phyloP scores from a whole-genome alignment of 371 early-diverging fungal species.

The Haplosporangium sp. region DNA sequence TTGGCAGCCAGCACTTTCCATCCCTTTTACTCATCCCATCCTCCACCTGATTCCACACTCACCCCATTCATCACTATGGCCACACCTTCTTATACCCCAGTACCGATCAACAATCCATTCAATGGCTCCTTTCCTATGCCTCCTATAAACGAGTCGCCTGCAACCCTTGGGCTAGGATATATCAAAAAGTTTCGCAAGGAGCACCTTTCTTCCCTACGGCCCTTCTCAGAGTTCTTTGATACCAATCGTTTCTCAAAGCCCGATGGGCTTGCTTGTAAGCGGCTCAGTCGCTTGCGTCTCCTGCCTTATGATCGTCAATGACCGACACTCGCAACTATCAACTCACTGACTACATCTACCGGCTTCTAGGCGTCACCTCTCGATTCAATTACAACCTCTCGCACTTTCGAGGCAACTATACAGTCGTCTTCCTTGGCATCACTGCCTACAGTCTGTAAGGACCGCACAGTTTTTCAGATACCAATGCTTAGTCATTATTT shows the following conservation, averaged over 20 bases:
- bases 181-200: slow-evolving; percentile 50
- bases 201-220: slow-evolving; percentile 57
- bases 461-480: neutral
- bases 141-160: slow-evolving; percentile 21
- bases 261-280: slow-evolving; percentile 65
- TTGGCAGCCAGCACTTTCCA: neutral
- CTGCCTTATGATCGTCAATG: neutral
- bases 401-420: slow-evolving; percentile 74
- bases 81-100: slow-evolving; percentile 30
- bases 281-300: neutral
- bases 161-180: slow-evolving; percentile 35
- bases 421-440: slow-evolving; percentile 65
- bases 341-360: neutral
- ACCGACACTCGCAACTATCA: neutral
- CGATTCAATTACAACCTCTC: slow-evolving; percentile 67
- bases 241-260: slow-evolving; percentile 69
- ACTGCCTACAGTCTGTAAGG: slow-evolving; percentile 73
- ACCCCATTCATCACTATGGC: slow-evolving; percentile 11
- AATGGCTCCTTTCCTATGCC: slow-evolving; percentile 22
- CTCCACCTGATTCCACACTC: neutral
- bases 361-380: slow-evolving; percentile 36
- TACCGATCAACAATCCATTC: slow-evolving; percentile 21
- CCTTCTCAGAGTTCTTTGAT: slow-evolving; percentile 71
- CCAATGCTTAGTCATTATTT: neutral
- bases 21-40: slow-evolving; percentile 3